These are phyloP conservation scores for Celoporthe dispersa DNA, from an alignment of 2,329 filamentous ascomycete species.

Conservation along the genomic window DNA sequence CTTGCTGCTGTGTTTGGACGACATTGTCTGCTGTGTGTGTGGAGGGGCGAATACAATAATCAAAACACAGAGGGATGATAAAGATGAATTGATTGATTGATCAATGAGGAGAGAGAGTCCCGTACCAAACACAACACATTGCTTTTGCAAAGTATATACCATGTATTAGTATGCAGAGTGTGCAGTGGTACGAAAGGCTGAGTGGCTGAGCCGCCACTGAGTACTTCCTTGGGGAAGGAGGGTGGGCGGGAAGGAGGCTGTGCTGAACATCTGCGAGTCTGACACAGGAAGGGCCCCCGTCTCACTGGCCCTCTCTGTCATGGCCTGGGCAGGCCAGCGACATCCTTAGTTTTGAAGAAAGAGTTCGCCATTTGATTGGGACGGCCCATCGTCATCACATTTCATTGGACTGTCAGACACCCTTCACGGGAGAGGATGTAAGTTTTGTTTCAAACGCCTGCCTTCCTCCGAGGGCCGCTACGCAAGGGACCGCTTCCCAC, in stretches of 20 bases:
- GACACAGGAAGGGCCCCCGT: not conserved
- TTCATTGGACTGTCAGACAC: not conserved
- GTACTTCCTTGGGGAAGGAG: no score
- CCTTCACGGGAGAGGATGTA: no score
- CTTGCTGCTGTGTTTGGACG: not conserved
- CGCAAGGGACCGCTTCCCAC: not conserved
- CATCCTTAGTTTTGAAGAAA: not conserved
- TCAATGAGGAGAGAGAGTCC: not conserved
- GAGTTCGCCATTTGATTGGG: not conserved
- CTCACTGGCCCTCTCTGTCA: not conserved
- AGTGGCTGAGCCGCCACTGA: conserved; percentile 1
- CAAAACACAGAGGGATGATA: not conserved
- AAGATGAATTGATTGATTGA: not conserved
- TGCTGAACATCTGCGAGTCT: not conserved
- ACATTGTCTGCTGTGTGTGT: not conserved
- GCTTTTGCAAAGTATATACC: not conserved
- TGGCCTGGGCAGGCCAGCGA: not conserved
- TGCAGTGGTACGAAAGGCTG: not conserved
- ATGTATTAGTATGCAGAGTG: not conserved
- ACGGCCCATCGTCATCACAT: not conserved
- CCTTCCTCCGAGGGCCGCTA: not conserved
- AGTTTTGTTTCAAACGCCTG: not conserved
- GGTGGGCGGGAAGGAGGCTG: not conserved
- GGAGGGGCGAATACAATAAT: not conserved
- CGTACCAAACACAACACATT: not conserved